Percentiles rank a stretch among this genome's conserved stretches.
phyloP scores from a whole-genome alignment of 139 green algal species.

The Zygnema circumcarinatum region DNA sequence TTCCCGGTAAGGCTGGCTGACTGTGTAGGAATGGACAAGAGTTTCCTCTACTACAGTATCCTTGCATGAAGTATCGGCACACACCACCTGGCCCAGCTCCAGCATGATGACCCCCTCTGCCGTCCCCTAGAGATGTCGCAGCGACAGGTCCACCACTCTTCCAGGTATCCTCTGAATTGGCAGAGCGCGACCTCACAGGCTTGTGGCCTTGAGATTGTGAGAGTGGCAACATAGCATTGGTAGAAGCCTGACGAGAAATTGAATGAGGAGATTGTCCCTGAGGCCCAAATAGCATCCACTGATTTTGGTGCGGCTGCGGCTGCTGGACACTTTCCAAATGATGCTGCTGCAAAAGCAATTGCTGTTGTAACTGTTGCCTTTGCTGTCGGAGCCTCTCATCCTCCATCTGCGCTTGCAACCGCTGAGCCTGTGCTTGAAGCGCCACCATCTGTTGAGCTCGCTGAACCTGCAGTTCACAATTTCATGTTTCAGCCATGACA shows the following conservation, averaged over 20 bases:
- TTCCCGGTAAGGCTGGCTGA: neutral
- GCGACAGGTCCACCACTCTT: neutral
- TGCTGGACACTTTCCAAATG: slow-evolving; percentile 27
- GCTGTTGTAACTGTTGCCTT: slow-evolving; percentile 51
- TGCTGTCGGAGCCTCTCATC: slow-evolving; percentile 47
- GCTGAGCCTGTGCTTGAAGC: slow-evolving; percentile 26
- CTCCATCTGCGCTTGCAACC: slow-evolving; percentile 50
- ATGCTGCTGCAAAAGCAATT: slow-evolving; percentile 52
- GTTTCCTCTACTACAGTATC: slow-evolving; percentile 55
- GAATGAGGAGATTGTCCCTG: neutral
- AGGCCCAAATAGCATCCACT: neutral
- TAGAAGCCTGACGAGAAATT: neutral
- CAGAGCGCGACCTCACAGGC: neutral
- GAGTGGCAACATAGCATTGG: neutral
- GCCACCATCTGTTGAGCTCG: slow-evolving; percentile 24
- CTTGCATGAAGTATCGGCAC: slow-evolving; percentile 52
- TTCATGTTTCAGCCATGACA: no score
- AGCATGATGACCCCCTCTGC: neutral
- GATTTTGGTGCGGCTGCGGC: slow-evolving; percentile 36
- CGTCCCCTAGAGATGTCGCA: neutral
- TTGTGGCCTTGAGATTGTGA: neutral
- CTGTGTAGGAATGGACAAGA: slow-evolving; percentile 50
- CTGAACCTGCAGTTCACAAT: slow-evolving; percentile 36
- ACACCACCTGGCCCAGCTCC: slow-evolving; percentile 5
- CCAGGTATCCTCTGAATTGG: neutral